Evolutionary conservation across 2,329 filamentous ascomycete genomes (phyloP).

Genomic region (Acephala macrosclerotiorum): DNA sequence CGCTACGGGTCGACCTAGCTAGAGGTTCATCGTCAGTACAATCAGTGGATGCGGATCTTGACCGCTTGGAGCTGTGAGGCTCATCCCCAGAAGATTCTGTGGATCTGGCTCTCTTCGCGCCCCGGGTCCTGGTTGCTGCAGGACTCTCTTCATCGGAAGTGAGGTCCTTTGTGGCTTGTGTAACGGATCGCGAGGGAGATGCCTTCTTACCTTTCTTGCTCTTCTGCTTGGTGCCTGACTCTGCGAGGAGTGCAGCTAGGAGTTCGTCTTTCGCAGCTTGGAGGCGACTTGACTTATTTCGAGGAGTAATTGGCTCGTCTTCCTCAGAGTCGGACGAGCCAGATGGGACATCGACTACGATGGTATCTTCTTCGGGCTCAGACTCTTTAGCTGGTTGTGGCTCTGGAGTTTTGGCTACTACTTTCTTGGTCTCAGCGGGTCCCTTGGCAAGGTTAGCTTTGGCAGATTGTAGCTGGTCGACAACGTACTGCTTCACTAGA

Average conservation of each 20-base stretch:
- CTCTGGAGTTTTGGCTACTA: not conserved
- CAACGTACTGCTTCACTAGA: not conserved
- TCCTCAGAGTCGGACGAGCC: not conserved
- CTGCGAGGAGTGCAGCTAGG: not conserved
- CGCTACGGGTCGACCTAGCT: not conserved
- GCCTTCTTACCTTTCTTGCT: not conserved
- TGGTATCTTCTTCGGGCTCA: slow-evolving; percentile 1
- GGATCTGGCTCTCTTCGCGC: not conserved
- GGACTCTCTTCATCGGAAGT: not conserved
- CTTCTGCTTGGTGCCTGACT: not conserved
- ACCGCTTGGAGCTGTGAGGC: not conserved
- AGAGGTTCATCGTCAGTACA: not conserved
- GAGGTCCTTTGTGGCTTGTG: not conserved
- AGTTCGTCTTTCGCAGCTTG: not conserved
- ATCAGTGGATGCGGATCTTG: not conserved
- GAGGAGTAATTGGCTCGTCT: not conserved
- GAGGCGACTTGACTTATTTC: not conserved
- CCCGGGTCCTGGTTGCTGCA: not conserved
- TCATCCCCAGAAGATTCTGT: not conserved
- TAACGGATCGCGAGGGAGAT: not conserved
- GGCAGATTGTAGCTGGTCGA: not conserved
- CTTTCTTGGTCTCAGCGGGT: not conserved
- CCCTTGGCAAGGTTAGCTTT: not conserved
- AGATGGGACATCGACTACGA: not conserved
- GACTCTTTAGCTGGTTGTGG: not conserved